Conservation (phyloP, 805 yeast genomes). For the Groenewaldozyma tartarivorans region DNA sequence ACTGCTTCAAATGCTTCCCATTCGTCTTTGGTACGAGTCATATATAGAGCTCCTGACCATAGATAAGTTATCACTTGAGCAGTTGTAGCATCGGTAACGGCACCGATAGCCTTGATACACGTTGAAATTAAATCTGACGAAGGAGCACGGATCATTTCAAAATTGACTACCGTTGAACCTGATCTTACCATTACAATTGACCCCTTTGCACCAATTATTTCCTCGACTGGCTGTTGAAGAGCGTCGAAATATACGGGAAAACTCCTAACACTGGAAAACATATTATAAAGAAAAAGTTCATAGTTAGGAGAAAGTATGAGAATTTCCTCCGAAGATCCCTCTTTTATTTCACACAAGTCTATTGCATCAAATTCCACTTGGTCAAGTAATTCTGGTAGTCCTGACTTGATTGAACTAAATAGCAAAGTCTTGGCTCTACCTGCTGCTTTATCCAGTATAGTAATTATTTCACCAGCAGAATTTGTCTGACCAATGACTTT, state of each 20-base stretch:
- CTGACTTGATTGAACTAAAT: too few species aligned
- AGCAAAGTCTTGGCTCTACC: too few species aligned
- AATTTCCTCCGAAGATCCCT: constrained; percentile 21
- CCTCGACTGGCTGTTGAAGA: constrained; percentile 2
- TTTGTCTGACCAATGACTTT: too few species aligned
- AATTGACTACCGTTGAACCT: constrained; percentile 2
- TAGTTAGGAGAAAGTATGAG: constrained; percentile 10
- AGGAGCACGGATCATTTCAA: constrained; percentile 32
- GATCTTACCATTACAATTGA: constrained; percentile 5
- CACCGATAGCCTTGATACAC: constrained; percentile 42
- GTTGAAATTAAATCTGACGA: constrained; percentile 32
- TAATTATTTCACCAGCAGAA: background rate
- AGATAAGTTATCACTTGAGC: constrained; percentile 50
- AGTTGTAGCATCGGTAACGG: constrained; percentile 48
- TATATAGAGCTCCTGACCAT: constrained; percentile 49
- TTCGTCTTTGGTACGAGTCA: constrained; percentile 37
- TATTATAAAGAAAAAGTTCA: constrained; percentile 38
- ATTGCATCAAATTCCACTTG: too few species aligned
- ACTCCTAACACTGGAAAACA: constrained; percentile 44
- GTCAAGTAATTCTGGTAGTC: too few species aligned
- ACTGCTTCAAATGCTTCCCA: constrained; percentile 50
- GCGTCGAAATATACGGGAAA: too few species aligned
- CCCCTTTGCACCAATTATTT: constrained; percentile 2
- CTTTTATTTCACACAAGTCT: background rate
- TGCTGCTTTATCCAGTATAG: constrained; percentile 32